Conservation (phyloP, 2,329 filamentous ascomycete genomes). For the Aspergillus luchuensis region DNA sequence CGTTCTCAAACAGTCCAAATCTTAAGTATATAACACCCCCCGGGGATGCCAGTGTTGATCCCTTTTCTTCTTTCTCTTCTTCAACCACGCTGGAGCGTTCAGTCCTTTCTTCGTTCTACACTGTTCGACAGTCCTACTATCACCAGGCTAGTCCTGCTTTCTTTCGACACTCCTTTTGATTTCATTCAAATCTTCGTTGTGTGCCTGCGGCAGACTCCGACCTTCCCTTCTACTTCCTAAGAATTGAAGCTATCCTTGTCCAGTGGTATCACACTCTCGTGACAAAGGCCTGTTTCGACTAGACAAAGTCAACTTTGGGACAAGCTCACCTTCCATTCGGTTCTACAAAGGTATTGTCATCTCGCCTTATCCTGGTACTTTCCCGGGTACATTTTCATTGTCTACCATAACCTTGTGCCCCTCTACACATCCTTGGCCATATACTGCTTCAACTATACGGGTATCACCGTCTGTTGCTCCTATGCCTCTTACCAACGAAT, state of each 20-base stretch:
- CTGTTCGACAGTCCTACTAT: conserved; percentile 29
- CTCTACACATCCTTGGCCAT: neutral
- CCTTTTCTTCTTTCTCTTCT: conserved; percentile 13
- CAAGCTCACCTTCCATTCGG: conserved; percentile 8
- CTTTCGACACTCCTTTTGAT: conserved; percentile 27
- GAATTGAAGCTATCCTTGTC: too few species aligned
- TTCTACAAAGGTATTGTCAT: conserved; percentile 14
- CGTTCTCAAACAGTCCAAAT: neutral
- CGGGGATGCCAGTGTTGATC: conserved; percentile 19
- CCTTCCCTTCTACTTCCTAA: conserved; percentile 25
- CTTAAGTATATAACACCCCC: conserved; percentile 22
- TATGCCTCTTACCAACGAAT: neutral
- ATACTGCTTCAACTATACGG: neutral
- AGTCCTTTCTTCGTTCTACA: conserved; percentile 21
- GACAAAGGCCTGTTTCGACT: conserved; percentile 1
- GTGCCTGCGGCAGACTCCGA: conserved; percentile 38
- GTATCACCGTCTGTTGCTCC: neutral
- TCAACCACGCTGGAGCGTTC: conserved; percentile 28
- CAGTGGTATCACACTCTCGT: neutral
- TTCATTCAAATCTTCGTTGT: conserved; percentile 18
- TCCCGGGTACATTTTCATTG: neutral
- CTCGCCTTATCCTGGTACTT: neutral
- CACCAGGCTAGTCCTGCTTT: conserved; percentile 41
- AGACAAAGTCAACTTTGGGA: conserved; percentile 16
- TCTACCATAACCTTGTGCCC: neutral